Conservation (phyloP, 176 grass and related monocot genomes). For the Avena sativa region DNA sequence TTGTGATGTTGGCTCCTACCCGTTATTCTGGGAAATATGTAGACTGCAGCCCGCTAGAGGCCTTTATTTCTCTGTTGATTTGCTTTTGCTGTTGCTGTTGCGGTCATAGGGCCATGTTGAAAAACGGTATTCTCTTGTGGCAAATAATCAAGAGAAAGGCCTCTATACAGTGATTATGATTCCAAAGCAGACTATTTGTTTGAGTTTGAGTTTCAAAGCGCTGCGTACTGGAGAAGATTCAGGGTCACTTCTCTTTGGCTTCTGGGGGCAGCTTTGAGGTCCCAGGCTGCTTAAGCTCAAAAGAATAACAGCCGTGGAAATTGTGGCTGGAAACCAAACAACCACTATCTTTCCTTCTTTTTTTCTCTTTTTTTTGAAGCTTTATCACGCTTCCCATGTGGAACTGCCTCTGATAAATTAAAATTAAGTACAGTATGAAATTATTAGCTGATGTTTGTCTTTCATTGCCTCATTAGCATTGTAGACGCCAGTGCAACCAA, state of each 20-base stretch:
- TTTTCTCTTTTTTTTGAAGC: neutral
- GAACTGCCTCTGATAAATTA: neutral
- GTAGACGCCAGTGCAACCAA: neutral
- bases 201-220: neutral
- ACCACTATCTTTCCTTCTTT: neutral
- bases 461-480: slow-evolving; percentile 1
- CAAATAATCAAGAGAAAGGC: slow-evolving; percentile 7
- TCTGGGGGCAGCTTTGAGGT: neutral
- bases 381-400: neutral
- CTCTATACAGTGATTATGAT: neutral
- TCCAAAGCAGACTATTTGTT: neutral
- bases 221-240: slow-evolving; percentile 6
- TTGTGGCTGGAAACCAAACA: neutral
- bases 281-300: neutral
- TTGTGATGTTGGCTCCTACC: neutral
- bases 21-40: neutral
- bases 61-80: neutral
- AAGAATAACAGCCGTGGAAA: neutral
- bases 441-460: neutral
- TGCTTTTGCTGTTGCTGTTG: neutral
- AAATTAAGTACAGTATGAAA: neutral
- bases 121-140: neutral
- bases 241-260: neutral
- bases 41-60: neutral
- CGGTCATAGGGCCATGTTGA: slow-evolving; percentile 1